A percentile compares a stretch with the other conserved stretches of the same genome.
Conservation (phyloP, 2,329 filamentous ascomycete genomes). For the Trichoderma semiorbis region DNA sequence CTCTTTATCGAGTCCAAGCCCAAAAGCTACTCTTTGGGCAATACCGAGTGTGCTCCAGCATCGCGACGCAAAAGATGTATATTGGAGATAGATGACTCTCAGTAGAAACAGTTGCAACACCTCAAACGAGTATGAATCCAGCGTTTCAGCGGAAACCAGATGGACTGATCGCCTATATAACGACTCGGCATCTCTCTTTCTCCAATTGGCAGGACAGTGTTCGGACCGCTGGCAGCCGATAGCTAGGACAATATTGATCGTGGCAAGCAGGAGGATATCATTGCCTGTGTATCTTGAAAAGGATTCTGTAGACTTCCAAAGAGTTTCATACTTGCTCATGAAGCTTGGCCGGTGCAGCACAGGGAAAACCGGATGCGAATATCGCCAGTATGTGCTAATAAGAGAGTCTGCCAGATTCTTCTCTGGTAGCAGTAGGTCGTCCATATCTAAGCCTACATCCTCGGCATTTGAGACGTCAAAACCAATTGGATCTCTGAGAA, state of each 20-base stretch:
- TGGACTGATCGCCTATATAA: slow-evolving; percentile 9
- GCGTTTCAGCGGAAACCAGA: background rate
- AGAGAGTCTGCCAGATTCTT: slow-evolving; percentile 7
- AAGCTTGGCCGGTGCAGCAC: background rate
- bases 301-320: background rate
- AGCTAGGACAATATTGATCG: background rate
- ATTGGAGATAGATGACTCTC: slow-evolving; percentile 3
- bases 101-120: background rate
- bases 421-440: background rate
- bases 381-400: background rate
- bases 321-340: background rate
- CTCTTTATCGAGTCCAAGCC: slow-evolving; percentile 1
- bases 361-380: background rate
- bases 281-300: background rate
- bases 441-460: background rate
- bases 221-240: slow-evolving; percentile 7
- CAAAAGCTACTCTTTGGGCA: slow-evolving; percentile 5
- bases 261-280: background rate
- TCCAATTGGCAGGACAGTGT: slow-evolving; percentile 1
- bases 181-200: slow-evolving; percentile 4
- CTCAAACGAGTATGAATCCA: slow-evolving; percentile 2
- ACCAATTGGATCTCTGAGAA: slow-evolving; percentile 9
- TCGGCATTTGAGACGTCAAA: background rate
- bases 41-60: slow-evolving; percentile 12
- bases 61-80: slow-evolving; percentile 7